Percentiles rank a stretch among this genome's conserved stretches.
Evolutionary conservation across 148 eudicot species (phyloP).

Genomic region (Fagopyrum homotropicum): DNA sequence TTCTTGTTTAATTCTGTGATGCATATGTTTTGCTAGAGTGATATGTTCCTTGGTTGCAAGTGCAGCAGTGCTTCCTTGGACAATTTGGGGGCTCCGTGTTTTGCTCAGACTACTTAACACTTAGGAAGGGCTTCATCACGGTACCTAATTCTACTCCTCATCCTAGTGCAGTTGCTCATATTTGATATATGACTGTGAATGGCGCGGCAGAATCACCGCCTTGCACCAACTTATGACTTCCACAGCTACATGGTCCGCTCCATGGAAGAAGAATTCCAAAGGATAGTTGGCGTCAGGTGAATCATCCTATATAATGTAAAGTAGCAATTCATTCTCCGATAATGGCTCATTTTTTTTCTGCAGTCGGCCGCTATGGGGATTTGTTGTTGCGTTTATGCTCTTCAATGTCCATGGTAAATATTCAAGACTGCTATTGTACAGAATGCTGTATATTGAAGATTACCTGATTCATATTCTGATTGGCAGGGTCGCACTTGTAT

Average conservation of each 20-base stretch:
- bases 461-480: conserved; percentile 2
- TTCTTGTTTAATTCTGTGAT: neutral
- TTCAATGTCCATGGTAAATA: conserved; percentile 64
- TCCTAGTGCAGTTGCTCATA: neutral
- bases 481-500: conserved; percentile 89
- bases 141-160: conserved; percentile 27
- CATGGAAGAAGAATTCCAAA: conserved; percentile 98
- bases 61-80: conserved; percentile 87
- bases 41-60: neutral
- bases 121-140: conserved; percentile 91
- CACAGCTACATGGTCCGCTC: conserved; percentile 98
- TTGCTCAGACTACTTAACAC: conserved; percentile 88
- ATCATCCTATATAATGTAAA: neutral
- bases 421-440: neutral
- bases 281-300: conserved; percentile 89
- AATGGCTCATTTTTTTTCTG: conserved; percentile 18
- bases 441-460: neutral
- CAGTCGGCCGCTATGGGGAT: conserved; percentile 90
- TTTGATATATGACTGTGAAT: neutral
- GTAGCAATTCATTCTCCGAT: neutral
- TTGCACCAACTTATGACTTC: conserved; percentile 78
- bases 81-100: conserved; percentile 89
- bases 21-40: neutral
- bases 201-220: conserved; percentile 84
- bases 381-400: conserved; percentile 88